Evolutionary conservation across 441 rosid genomes (phyloP).

Genomic region (Adansonia grandidieri): DNA sequence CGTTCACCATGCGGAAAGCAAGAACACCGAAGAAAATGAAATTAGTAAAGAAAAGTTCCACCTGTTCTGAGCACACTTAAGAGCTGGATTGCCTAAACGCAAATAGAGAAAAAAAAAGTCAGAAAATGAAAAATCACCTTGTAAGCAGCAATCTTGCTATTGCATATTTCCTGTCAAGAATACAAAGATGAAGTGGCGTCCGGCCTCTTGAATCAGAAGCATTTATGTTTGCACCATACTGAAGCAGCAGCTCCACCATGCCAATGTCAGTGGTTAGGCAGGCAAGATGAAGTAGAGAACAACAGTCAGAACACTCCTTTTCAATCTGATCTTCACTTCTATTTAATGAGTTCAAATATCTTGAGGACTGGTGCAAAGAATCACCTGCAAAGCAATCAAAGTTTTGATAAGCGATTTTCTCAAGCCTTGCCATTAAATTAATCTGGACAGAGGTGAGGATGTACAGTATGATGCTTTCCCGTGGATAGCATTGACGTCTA

Average conservation of each 20-base stretch:
- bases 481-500: constrained; percentile 64
- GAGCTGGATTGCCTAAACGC: not conserved
- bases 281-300: constrained; percentile 91
- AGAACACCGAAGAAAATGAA: not conserved
- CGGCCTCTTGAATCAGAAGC: constrained; percentile 70
- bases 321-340: constrained; percentile 44
- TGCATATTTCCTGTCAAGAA: constrained; percentile 61
- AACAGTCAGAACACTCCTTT: constrained; percentile 60
- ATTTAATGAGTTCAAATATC: constrained; percentile 42
- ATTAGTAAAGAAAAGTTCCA: not conserved
- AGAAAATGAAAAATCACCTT: constrained; percentile 54
- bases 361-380: constrained; percentile 44
- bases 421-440: constrained; percentile 46
- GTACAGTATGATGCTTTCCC: constrained; percentile 68
- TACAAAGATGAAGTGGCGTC: constrained; percentile 74
- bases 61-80: not conserved
- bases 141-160: constrained; percentile 74
- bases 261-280: constrained; percentile 83
- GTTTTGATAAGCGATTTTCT: constrained; percentile 38
- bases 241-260: constrained; percentile 92
- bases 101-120: not conserved
- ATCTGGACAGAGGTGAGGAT: constrained; percentile 47
- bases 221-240: constrained; percentile 83
- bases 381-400: constrained; percentile 48
- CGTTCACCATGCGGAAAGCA: not conserved